Evolutionary conservation across 2,329 filamentous ascomycete genomes (phyloP).

Genomic region (Colletotrichum melonis): DNA sequence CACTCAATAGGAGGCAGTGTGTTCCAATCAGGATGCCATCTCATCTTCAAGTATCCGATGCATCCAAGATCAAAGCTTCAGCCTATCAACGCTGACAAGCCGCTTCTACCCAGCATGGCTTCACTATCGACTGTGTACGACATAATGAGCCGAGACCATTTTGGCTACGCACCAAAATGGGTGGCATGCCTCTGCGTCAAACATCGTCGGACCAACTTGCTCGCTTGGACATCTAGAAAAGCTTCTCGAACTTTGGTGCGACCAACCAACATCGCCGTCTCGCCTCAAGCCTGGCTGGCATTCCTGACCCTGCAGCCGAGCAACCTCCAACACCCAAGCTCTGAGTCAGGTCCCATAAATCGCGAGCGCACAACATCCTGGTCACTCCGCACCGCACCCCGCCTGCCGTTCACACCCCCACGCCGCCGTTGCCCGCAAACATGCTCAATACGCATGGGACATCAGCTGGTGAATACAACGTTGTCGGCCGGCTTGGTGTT

Average conservation of each 20-base stretch:
- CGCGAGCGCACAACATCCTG: neutral
- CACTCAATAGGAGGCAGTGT: neutral
- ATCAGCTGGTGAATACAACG: constrained; percentile 40
- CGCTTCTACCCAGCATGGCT: neutral
- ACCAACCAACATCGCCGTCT: neutral
- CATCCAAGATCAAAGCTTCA: neutral
- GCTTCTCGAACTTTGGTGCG: constrained; percentile 4
- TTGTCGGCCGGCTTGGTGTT: constrained; percentile 45
- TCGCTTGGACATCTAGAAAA: constrained; percentile 6
- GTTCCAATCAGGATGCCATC: neutral
- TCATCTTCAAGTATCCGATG: neutral
- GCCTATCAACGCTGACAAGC: neutral
- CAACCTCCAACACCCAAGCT: neutral
- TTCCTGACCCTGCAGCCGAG: neutral
- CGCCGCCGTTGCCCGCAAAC: constrained; percentile 1
- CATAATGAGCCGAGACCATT: neutral
- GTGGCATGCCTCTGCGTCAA: neutral
- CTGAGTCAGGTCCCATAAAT: constrained; percentile 28
- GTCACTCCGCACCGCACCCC: constrained; percentile 6
- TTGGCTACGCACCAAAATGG: neutral
- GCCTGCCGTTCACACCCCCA: neutral
- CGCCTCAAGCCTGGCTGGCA: neutral
- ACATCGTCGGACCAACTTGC: neutral
- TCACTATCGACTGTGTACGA: neutral
- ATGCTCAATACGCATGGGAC: neutral